Evolutionary conservation across 495 filamentous ascomycete species (phyloP).

Genomic region (Bombardia bombarda): DNA sequence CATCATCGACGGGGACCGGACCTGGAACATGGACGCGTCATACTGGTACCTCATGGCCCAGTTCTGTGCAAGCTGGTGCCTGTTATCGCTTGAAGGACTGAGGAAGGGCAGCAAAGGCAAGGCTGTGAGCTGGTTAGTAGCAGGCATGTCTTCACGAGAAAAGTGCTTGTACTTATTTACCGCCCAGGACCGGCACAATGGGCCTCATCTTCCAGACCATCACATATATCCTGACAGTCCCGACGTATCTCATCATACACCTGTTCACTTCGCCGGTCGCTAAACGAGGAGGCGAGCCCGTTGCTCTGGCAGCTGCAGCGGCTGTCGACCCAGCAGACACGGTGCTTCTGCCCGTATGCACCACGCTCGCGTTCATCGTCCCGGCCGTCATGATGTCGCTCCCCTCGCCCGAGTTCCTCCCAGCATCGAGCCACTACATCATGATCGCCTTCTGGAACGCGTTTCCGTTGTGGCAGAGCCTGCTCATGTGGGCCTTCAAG

Average conservation of each 20-base stretch:
- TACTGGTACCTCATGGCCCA: slow-evolving; percentile 46
- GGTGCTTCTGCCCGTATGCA: slow-evolving; percentile 36
- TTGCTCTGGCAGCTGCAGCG: background rate
- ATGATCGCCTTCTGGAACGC: slow-evolving; percentile 53
- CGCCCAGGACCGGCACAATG: slow-evolving; percentile 35
- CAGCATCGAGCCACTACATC: slow-evolving; percentile 44
- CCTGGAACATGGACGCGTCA: slow-evolving; percentile 36
- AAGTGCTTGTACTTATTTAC: background rate
- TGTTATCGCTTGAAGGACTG: slow-evolving; percentile 49
- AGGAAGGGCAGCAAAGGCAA: slow-evolving; percentile 46
- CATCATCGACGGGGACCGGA: slow-evolving; percentile 35
- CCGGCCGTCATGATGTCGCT: slow-evolving; percentile 46
- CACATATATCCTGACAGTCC: slow-evolving; percentile 46
- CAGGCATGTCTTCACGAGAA: background rate
- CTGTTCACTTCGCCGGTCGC: slow-evolving; percentile 46
- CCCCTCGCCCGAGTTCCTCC: slow-evolving; percentile 37
- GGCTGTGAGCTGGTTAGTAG: slow-evolving; percentile 43
- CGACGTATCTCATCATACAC: slow-evolving; percentile 44
- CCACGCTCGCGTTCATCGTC: slow-evolving; percentile 42
- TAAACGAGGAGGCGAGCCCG: slow-evolving; percentile 11
- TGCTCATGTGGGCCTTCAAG: slow-evolving; percentile 27
- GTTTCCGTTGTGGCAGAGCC: slow-evolving; percentile 45
- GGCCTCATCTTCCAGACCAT: slow-evolving; percentile 47
- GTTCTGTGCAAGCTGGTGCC: slow-evolving; percentile 46
- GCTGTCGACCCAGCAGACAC: slow-evolving; percentile 38